Percentiles rank a stretch among this genome's conserved stretches.
Evolutionary conservation across 1,139 yeast genomes (phyloP).

Genomic region (Candida anutae): DNA sequence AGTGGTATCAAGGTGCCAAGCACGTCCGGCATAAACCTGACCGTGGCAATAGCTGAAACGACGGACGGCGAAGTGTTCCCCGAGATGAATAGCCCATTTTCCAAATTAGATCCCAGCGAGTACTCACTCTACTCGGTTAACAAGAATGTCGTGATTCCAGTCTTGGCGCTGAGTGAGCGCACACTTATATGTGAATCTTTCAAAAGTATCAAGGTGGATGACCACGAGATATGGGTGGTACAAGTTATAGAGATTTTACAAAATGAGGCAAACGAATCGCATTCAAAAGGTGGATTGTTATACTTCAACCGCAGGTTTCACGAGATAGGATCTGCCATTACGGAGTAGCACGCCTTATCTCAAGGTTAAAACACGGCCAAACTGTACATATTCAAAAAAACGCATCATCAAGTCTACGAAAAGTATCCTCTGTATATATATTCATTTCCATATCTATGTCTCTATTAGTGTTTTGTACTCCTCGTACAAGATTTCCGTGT

Average conservation of each 20-base stretch:
- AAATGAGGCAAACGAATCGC: conserved; percentile 19
- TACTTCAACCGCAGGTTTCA: conserved; percentile 60
- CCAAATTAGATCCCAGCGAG: conserved; percentile 25
- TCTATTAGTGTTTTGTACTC: conserved; percentile 5
- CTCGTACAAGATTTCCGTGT: conserved; percentile 8
- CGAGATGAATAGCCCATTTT: conserved; percentile 47
- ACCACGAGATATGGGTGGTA: conserved; percentile 87
- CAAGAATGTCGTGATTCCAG: conserved; percentile 40
- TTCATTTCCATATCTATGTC: conserved; percentile 1
- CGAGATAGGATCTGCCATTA: conserved; percentile 38
- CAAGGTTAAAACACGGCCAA: too few relatives aligned
- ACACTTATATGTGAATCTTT: conserved; percentile 57
- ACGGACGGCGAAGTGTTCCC: conserved; percentile 35
- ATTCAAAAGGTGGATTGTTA: conserved; percentile 47
- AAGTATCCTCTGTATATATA: too few relatives aligned
- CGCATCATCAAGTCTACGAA: too few relatives aligned
- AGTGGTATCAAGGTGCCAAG: conserved; percentile 49
- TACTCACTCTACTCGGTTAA: conserved; percentile 8
- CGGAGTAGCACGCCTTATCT: too few relatives aligned
- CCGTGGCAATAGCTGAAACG: conserved; percentile 9
- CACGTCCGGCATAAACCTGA: conserved; percentile 3
- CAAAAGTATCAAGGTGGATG: conserved; percentile 52
- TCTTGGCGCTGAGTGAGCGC: conserved; percentile 51
- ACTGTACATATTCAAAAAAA: too few relatives aligned
- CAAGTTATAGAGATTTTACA: conserved; percentile 47